Percentiles rank a stretch among this genome's conserved stretches.
phyloP scores from a whole-genome alignment of 208 protist species.

The Endotrypanum monterogeii region DNA sequence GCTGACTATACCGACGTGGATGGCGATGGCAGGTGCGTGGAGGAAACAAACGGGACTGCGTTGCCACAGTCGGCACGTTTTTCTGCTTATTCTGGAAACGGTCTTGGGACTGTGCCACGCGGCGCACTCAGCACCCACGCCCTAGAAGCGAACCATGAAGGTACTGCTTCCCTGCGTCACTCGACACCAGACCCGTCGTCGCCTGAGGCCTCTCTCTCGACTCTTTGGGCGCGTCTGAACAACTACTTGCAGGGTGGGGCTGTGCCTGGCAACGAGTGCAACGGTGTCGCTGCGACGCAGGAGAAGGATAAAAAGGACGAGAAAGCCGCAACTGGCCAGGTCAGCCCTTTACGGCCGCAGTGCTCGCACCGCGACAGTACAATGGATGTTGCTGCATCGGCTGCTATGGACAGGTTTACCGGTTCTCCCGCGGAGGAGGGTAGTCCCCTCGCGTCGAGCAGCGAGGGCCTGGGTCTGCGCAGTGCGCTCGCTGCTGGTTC shows the following conservation, averaged over 20 bases:
- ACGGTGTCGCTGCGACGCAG: not conserved
- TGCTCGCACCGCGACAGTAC: constrained; percentile 7
- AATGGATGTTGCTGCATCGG: not conserved
- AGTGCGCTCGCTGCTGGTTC: not conserved
- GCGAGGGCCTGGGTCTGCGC: constrained; percentile 6
- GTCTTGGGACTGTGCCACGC: not conserved
- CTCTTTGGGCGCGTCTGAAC: constrained; percentile 10
- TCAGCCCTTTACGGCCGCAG: not conserved
- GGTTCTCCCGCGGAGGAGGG: not conserved
- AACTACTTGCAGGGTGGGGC: constrained; percentile 12
- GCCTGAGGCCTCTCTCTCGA: constrained; percentile 2
- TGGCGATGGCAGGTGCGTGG: not conserved
- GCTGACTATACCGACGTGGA: constrained; percentile 5
- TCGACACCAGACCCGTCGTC: not conserved
- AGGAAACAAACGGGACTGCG: not conserved
- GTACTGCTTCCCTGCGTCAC: not conserved
- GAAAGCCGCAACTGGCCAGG: not conserved
- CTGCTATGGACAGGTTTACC: not conserved
- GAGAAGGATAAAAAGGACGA: not conserved
- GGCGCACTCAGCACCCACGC: not conserved
- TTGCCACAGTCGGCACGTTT: not conserved
- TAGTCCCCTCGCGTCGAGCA: constrained; percentile 3
- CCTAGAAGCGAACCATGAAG: not conserved
- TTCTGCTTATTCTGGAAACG: not conserved
- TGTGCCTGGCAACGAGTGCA: not conserved